Evolutionary conservation across 2,329 filamentous ascomycete genomes (phyloP).

Genomic region (Nothopassalora personata): DNA sequence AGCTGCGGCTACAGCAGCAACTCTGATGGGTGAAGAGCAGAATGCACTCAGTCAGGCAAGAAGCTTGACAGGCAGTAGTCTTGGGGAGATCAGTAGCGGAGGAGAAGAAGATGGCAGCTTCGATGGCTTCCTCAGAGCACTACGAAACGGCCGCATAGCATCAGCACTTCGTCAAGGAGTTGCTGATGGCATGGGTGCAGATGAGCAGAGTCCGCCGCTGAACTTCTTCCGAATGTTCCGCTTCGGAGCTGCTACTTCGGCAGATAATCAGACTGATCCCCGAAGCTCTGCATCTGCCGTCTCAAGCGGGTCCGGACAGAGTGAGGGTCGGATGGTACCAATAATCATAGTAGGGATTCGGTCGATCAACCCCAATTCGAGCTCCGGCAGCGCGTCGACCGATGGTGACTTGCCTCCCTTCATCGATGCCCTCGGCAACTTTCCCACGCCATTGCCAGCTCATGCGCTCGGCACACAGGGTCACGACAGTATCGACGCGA

Average conservation of each 20-base stretch:
- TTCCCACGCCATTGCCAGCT: slow-evolving; percentile 36
- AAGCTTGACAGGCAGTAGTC: slow-evolving; percentile 42
- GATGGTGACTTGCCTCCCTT: slow-evolving; percentile 47
- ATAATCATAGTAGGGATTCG: slow-evolving; percentile 66
- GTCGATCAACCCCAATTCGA: slow-evolving; percentile 54
- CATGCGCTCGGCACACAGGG: slow-evolving; percentile 32
- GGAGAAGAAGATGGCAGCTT: slow-evolving; percentile 58
- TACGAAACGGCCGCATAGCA: slow-evolving; percentile 57
- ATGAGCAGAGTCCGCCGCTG: slow-evolving; percentile 47
- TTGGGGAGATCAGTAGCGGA: slow-evolving; percentile 28
- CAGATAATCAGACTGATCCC: slow-evolving; percentile 18
- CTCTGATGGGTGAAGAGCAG: slow-evolving; percentile 57
- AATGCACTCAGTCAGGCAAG: slow-evolving; percentile 52
- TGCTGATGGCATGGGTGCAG: slow-evolving; percentile 34
- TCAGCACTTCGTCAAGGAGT: slow-evolving; percentile 49
- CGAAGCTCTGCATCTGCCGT: slow-evolving; percentile 18
- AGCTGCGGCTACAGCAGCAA: slow-evolving; percentile 59
- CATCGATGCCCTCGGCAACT: slow-evolving; percentile 47
- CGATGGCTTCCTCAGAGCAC: slow-evolving; percentile 57
- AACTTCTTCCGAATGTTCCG: slow-evolving; percentile 67
- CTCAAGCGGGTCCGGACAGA: slow-evolving; percentile 33
- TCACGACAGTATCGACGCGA: slow-evolving; percentile 45
- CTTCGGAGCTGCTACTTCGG: slow-evolving; percentile 51
- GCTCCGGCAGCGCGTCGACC: slow-evolving; percentile 32
- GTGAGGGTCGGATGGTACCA: slow-evolving; percentile 58